Evolutionary conservation across 2,329 filamentous ascomycete genomes (phyloP), one percentile per base, ranked within the genome.

Genomic region (Metarhizium robertsii): DNA sequence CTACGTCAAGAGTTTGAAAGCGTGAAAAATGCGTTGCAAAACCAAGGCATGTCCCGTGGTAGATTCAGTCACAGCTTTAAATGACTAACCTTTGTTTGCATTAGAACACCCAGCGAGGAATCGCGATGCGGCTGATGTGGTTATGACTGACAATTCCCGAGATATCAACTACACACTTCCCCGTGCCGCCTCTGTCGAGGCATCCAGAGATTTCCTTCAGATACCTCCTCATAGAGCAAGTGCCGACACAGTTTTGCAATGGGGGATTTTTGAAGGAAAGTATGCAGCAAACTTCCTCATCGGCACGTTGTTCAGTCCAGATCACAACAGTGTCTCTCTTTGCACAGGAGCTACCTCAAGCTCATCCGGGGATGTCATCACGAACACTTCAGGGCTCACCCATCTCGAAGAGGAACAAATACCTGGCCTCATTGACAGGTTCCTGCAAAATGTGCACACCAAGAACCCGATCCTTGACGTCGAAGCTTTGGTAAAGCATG

Each of bases 381-480:
- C 55, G 2, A 36, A 55, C 1, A 20, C 59, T 5, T 42, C 53
- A 13, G 50, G 56, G 6, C 53, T 62, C 6, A 55, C 46, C 2
- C 58, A 57, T 6, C 36, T 62, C 6, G 57, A 64, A 6, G 63
- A 65, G 30, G 63, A 64, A 50, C 58, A 57, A 16, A 62, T 64
- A 2, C 60, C 61, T 5, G 50, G 54, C 4, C 60, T 65, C 11
- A 58, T 64, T 25, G 61, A 64, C 30, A 57, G 59, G 11, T 65
- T 64, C 47, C 56, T 65, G 3, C 58, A 61, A 48, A 59, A 62
- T 30, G 61, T 64, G 8, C 61, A 65, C 49, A 64, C 61, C 6
- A 64, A 65, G 52, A 65, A 65, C 56, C 63, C 62, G 10, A 61
- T 64, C 32, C 56, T 65, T 1, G 60, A 65, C 36, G 57, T 61